A percentile compares a stretch with the other conserved stretches of the same genome.
phyloP scores from a whole-genome alignment of 2,329 filamentous ascomycete genomes.

The Rasamsonia emersonii region DNA sequence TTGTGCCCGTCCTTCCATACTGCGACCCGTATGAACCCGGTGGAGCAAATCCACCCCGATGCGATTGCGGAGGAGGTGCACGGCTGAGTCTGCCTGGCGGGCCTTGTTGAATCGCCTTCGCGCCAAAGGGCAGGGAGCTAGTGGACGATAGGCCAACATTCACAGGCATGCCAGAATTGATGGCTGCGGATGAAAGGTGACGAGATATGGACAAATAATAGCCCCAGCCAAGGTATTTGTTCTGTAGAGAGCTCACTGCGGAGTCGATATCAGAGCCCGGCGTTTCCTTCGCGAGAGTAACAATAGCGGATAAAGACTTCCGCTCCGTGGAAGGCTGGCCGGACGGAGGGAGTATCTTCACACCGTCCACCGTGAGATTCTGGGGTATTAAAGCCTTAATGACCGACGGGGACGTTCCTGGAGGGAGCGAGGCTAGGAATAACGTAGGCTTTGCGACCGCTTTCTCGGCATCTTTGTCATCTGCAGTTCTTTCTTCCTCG shows the following conservation, averaged over 20 bases:
- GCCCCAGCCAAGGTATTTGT: constrained; percentile 76
- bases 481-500: constrained; percentile 33
- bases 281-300: constrained; percentile 71
- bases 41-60: constrained; percentile 63
- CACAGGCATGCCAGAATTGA: constrained; percentile 47
- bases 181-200: constrained; percentile 68
- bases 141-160: constrained; percentile 39
- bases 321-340: constrained; percentile 47
- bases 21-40: constrained; percentile 58
- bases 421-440: constrained; percentile 46
- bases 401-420: constrained; percentile 41
- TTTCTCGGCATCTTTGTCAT: constrained; percentile 36
- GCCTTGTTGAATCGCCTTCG: constrained; percentile 52
- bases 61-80: constrained; percentile 39
- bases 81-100: constrained; percentile 40
- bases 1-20: constrained; percentile 41
- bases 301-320: constrained; percentile 67
- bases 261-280: constrained; percentile 75
- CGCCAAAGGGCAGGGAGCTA: constrained; percentile 65
- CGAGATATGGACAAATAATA: constrained; percentile 72
- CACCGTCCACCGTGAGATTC: constrained; percentile 59
- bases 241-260: constrained; percentile 68
- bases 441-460: constrained; percentile 47
- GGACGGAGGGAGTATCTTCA: constrained; percentile 59
- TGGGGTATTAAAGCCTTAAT: constrained; percentile 43